Conservation (phyloP, 2,329 filamentous ascomycete species). For the Ustulina deusta region DNA sequence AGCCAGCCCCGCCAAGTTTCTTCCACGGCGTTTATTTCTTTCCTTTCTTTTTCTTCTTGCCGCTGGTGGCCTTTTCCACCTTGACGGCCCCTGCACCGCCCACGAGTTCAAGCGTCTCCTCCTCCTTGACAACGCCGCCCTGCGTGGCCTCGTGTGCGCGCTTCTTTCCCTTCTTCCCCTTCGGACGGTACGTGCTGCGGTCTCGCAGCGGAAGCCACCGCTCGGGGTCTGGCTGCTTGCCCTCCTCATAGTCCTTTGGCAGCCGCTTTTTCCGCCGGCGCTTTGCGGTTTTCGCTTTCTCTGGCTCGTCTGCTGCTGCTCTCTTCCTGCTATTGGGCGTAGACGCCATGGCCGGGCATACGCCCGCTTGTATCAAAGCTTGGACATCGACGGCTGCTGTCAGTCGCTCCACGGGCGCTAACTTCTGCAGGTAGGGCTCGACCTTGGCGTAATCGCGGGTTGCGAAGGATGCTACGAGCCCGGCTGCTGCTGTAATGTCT, state of each 20-base stretch:
- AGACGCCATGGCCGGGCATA: conserved; percentile 62
- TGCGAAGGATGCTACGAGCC: conserved; percentile 86
- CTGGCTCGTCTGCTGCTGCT: conserved; percentile 53
- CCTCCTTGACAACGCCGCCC: conserved; percentile 83
- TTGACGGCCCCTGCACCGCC: conserved; percentile 73
- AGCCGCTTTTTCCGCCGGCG: conserved; percentile 67
- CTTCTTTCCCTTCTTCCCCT: conserved; percentile 92
- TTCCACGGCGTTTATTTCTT: conserved; percentile 61
- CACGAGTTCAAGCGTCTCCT: conserved; percentile 73
- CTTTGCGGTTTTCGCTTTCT: conserved; percentile 60
- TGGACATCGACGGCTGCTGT: conserved; percentile 70
- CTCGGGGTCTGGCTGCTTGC: conserved; percentile 87
- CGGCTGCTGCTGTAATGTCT: conserved; percentile 79
- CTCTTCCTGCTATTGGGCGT: conserved; percentile 63
- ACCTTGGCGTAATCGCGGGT: conserved; percentile 69
- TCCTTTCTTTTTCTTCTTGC: conserved; percentile 56
- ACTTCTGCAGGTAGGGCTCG: conserved; percentile 64
- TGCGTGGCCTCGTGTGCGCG: conserved; percentile 83
- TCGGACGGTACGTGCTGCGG: conserved; percentile 87
- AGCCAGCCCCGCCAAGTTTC: neutral
- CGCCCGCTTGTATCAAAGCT: conserved; percentile 73
- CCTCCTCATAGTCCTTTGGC: conserved; percentile 80
- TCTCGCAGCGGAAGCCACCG: conserved; percentile 93
- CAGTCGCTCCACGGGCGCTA: conserved; percentile 73
- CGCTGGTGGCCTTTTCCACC: conserved; percentile 68